phyloP scores from a whole-genome alignment of 805 yeast species.

The Wickerhamiella kurtzmanii region DNA sequence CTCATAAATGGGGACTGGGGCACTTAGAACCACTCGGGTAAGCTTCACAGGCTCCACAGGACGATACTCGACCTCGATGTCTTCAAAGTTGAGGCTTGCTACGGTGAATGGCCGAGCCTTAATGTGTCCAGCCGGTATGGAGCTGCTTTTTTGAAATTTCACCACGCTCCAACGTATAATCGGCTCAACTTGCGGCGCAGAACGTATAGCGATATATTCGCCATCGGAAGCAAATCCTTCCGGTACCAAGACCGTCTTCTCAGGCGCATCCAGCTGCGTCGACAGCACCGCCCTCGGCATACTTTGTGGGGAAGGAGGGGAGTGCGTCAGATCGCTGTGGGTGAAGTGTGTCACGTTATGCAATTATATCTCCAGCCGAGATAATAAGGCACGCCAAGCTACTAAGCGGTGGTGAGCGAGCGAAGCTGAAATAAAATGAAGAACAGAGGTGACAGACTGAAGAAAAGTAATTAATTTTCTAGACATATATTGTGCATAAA shows the following conservation, averaged over 20 bases:
- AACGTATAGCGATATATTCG: background rate
- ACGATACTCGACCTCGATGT: background rate
- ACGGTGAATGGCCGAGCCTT: background rate
- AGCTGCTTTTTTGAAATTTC: background rate
- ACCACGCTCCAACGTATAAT: background rate
- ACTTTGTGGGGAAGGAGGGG: background rate
- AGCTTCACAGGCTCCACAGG: slow-evolving; percentile 21
- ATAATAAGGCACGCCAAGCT: no score
- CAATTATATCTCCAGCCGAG: no score
- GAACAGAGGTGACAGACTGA: no score
- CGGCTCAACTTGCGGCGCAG: background rate
- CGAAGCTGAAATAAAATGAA: no score
- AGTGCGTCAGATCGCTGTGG: background rate
- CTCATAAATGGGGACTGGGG: slow-evolving; percentile 37
- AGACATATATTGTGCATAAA: no score
- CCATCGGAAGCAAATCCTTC: background rate
- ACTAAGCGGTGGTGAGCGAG: no score
- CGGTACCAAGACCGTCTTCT: background rate
- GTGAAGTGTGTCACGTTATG: background rate
- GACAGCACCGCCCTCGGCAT: slow-evolving; percentile 1
- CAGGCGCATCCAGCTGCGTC: background rate
- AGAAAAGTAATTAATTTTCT: background rate
- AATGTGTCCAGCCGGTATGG: background rate
- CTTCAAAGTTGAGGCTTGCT: background rate
- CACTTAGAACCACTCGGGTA: slow-evolving; percentile 29